phyloP scores from a whole-genome alignment of 495 filamentous ascomycete species.

The Xeromyces bisporus region DNA sequence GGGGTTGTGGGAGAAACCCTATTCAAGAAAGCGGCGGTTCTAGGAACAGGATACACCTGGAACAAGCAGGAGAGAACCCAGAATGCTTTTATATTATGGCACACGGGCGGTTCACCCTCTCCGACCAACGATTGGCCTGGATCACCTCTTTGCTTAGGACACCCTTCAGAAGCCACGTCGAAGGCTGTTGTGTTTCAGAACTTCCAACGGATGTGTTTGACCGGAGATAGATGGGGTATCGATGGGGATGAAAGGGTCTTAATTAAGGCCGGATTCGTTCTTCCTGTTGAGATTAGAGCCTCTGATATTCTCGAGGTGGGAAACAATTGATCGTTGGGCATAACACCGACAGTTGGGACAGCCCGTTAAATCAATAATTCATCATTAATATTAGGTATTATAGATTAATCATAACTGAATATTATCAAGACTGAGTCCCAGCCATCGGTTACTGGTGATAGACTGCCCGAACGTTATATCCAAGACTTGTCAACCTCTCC shows the following conservation, averaged over 20 bases:
- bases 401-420: too few relatives aligned
- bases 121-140: slow-evolving; percentile 6
- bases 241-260: neutral
- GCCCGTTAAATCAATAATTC: too few relatives aligned
- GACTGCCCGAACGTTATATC: too few relatives aligned
- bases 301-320: too few relatives aligned
- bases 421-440: too few relatives aligned
- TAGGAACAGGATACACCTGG: slow-evolving; percentile 7
- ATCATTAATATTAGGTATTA: too few relatives aligned
- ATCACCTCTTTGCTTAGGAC: slow-evolving; percentile 5
- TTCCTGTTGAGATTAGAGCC: slow-evolving; percentile 1
- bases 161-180: slow-evolving; percentile 3
- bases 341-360: too few relatives aligned
- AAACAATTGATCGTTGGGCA: too few relatives aligned
- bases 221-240: too few relatives aligned
- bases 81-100: slow-evolving; percentile 6
- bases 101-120: slow-evolving; percentile 1
- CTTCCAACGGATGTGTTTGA: slow-evolving; percentile 3
- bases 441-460: too few relatives aligned
- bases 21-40: slow-evolving; percentile 4
- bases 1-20: slow-evolving; percentile 3
- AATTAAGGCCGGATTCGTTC: slow-evolving; percentile 6
- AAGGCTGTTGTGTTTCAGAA: slow-evolving; percentile 7
- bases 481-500: too few relatives aligned
- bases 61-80: slow-evolving; percentile 2